Evolutionary conservation across 306 rosid species (phyloP).

Genomic region (Calophaca sinica): DNA sequence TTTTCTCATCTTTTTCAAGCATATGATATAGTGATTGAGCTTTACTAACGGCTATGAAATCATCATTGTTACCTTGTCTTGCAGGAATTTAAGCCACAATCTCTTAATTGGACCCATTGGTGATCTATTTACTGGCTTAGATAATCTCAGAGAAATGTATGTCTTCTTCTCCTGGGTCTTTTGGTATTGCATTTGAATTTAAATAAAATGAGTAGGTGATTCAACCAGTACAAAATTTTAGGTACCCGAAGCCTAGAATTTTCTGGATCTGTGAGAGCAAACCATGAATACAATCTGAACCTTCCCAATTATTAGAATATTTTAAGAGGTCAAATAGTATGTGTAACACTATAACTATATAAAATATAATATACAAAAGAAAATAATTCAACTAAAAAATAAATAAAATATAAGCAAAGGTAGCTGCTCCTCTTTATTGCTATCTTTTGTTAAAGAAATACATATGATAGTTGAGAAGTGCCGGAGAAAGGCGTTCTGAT

Average conservation of each 20-base stretch:
- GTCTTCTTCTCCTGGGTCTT: conserved; percentile 47
- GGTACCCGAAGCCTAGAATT: conserved; percentile 24
- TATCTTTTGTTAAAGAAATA: neutral
- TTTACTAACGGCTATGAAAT: conserved; percentile 41
- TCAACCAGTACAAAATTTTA: conserved; percentile 23
- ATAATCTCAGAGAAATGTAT: conserved; percentile 84
- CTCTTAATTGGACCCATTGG: conserved; percentile 82
- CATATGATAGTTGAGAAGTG: neutral
- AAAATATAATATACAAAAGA: neutral
- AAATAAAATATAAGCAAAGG: neutral
- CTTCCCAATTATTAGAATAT: neutral
- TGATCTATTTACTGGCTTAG: conserved; percentile 73
- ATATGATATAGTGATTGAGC: conserved; percentile 10
- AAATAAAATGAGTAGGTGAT: conserved; percentile 33
- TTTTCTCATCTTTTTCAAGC: conserved; percentile 13
- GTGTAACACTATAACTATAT: conserved; percentile 1
- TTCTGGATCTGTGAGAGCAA: conserved; percentile 9
- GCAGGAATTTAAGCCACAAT: conserved; percentile 96
- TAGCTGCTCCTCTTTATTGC: conserved; percentile 1
- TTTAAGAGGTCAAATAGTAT: conserved; percentile 2
- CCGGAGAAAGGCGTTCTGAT: neutral
- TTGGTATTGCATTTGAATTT: conserved; percentile 34
- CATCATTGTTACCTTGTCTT: conserved; percentile 34
- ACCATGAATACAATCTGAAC: conserved; percentile 25
- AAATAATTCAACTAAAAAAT: conserved; percentile 10